Evolutionary conservation across 257 asterid species (phyloP), one percentile per base, ranked within the genome.

Genomic region (Nemophila menziesii): DNA sequence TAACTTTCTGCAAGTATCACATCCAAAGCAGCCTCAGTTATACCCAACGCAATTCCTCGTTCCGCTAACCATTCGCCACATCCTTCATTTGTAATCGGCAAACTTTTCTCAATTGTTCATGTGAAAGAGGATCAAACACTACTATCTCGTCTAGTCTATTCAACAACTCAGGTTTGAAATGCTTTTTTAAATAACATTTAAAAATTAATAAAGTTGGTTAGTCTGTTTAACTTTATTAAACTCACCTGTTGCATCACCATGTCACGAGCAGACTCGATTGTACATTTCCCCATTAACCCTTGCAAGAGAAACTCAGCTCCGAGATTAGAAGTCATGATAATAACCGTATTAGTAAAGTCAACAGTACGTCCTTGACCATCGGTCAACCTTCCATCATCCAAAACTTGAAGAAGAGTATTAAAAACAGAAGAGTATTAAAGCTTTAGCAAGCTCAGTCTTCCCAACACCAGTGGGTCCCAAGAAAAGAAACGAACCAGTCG

Each of bases 391-490:
- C 96, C 94, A 5, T 89, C 98, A 0, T 84, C 96, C 27, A 89
- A 22, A 14, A 89, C 98, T 55, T 89, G 98, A 4, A 89, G 81
- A 57, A 89, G 42, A 4, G 94, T 62, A 16, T 89, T 89, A 54
- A 89, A 89, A n/a, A n/a, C n/a, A n/a, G n/a, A n/a, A n/a, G n/a
- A n/a, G n/a, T n/a, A n/a, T n/a, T 36, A 89, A 65, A 19, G 98
- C 96, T 74, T 89, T 89, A 0, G 98, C 94, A 10, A 89, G 94
- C 59, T 89, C 98, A 0, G 96, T 89, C 40, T 84, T 89, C 1
- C 94, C 98, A 22, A 89, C 98, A 42, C 98, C 98, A 0, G 98
- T 84, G 5, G 96, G 96, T 7, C 98, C 96, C 61, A 89, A 53
- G 68, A 89, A 89, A 3, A 89, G 79, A 71, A 89, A 89, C 4